phyloP scores from a whole-genome alignment of 805 yeast genomes.

The Lipomyces sp. region DNA sequence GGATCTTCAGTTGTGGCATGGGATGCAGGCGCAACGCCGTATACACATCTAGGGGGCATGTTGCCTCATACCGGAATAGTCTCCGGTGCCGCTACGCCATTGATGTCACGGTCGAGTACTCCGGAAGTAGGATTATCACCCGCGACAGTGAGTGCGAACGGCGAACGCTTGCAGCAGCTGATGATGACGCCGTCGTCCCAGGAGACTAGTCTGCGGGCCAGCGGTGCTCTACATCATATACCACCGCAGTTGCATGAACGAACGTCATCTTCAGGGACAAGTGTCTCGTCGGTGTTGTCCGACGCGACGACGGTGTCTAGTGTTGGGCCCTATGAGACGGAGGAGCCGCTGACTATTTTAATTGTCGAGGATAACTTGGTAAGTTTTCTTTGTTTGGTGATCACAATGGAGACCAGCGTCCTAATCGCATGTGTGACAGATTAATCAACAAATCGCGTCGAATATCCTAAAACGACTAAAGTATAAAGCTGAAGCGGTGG shows the following conservation, averaged over 20 bases:
- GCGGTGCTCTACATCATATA: too few species aligned
- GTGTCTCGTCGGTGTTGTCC: not conserved
- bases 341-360: conserved; percentile 5
- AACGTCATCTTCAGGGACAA: not conserved
- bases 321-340: not conserved
- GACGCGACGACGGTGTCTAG: not conserved
- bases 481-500: conserved; percentile 26
- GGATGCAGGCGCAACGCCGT: conserved; percentile 2
- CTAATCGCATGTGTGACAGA: too few species aligned
- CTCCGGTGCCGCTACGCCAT: too few species aligned
- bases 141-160: too few species aligned
- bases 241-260: not conserved
- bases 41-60: not conserved
- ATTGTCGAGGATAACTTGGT: conserved; percentile 30
- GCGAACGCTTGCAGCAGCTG: too few species aligned
- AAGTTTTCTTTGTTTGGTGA: not conserved
- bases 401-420: not conserved
- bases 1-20: conserved; percentile 6
- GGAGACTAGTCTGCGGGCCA: too few species aligned
- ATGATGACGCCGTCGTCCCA: too few species aligned
- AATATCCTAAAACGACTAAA: conserved; percentile 19
- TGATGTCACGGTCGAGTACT: too few species aligned
- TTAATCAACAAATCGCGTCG: conserved; percentile 28
- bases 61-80: not conserved
- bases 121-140: too few species aligned